Conservation (phyloP, 192 early-diverging fungal species). For the Paraglomus brasilianum region DNA sequence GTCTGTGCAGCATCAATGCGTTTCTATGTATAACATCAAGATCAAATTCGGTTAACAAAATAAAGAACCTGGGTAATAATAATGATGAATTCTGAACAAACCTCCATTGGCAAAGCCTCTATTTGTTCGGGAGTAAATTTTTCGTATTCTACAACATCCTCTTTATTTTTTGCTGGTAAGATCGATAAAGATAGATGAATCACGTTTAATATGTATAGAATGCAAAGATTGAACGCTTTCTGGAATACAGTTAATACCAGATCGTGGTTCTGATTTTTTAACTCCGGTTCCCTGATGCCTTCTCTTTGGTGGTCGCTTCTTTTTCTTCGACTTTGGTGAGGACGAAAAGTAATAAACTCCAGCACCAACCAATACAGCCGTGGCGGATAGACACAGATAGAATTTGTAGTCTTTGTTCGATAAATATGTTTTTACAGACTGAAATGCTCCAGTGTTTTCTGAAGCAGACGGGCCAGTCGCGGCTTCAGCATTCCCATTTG, state of each 20-base stretch:
- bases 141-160: slow-evolving; percentile 37
- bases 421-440: slow-evolving; percentile 49
- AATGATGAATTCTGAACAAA: slow-evolving; percentile 20
- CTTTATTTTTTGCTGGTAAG: slow-evolving; percentile 21
- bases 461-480: too few species aligned
- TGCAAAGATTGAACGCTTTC: slow-evolving; percentile 19
- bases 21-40: slow-evolving; percentile 38
- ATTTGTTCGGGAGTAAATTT: slow-evolving; percentile 39
- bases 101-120: slow-evolving; percentile 36
- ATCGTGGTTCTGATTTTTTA: slow-evolving; percentile 31
- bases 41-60: slow-evolving; percentile 1
- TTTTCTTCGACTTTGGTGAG: slow-evolving; percentile 38
- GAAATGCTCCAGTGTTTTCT: too few species aligned
- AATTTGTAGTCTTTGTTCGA: slow-evolving; percentile 70
- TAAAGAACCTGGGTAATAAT: not conserved
- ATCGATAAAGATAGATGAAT: slow-evolving; percentile 7
- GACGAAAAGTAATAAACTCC: slow-evolving; percentile 66
- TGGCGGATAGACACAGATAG: slow-evolving; percentile 62
- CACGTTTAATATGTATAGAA: slow-evolving; percentile 10
- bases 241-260: slow-evolving; percentile 27
- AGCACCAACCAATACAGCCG: slow-evolving; percentile 56
- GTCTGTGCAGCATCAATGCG: slow-evolving; percentile 63
- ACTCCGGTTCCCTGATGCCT: slow-evolving; percentile 42
- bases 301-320: slow-evolving; percentile 43
- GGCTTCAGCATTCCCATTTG: too few species aligned